A percentile compares a stretch with the other conserved stretches of the same genome.
Evolutionary conservation across 352 stramenopile genomes (phyloP).

Genomic region (Phytophthora syringae): DNA sequence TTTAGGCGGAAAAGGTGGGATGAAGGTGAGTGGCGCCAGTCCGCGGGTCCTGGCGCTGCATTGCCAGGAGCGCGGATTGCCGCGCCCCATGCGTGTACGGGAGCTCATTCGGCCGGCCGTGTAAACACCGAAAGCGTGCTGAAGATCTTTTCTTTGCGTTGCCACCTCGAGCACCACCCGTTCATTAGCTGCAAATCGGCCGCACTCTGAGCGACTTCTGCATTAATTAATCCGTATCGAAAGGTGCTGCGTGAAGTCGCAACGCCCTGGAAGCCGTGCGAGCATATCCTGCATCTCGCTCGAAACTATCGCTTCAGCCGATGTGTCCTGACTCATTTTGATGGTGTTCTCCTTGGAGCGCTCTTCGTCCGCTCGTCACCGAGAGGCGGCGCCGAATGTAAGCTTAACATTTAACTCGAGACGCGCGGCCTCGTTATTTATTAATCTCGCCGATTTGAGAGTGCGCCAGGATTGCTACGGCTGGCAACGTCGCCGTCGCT

Average conservation of each 20-base stretch:
- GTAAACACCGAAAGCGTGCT: constrained; percentile 28
- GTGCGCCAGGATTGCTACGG: background rate
- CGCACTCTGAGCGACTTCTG: background rate
- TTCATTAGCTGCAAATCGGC: constrained; percentile 23
- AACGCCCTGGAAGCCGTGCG: too few species aligned
- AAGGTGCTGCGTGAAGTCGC: too few species aligned
- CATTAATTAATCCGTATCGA: too few species aligned
- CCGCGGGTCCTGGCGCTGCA: constrained; percentile 22
- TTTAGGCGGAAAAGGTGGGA: constrained; percentile 27
- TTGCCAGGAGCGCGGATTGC: constrained; percentile 18
- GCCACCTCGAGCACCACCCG: constrained; percentile 5
- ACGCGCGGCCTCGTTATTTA: background rate
- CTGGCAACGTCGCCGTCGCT: background rate
- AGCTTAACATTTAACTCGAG: too few species aligned
- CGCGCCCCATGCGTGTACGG: constrained; percentile 1
- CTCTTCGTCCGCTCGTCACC: too few species aligned
- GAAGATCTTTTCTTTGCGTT: constrained; percentile 19
- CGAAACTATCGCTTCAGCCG: too few species aligned
- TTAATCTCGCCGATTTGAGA: constrained; percentile 23
- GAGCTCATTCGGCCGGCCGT: background rate
- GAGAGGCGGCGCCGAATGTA: too few species aligned
- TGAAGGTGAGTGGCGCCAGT: constrained; percentile 37
- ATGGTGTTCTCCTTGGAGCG: too few species aligned
- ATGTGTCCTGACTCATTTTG: too few species aligned
- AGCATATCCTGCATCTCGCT: too few species aligned